These are phyloP conservation scores for Penicillium janthinellum DNA, from an alignment of 2,329 filamentous ascomycete species.

Conservation along the genomic window DNA sequence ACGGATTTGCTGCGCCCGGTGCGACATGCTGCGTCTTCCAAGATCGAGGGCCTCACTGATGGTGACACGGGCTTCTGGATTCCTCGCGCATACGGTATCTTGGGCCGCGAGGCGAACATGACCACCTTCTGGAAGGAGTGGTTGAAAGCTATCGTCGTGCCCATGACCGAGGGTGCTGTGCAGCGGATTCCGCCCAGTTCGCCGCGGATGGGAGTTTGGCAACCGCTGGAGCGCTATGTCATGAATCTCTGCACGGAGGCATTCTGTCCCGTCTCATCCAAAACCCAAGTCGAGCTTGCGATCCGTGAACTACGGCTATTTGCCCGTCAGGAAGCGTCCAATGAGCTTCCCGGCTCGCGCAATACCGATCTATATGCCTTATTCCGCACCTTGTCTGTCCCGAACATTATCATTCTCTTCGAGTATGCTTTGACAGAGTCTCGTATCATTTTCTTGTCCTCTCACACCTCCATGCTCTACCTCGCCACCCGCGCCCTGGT, in stretches of 20 bases:
- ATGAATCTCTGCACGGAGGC: conserved; percentile 96
- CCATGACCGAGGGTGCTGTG: conserved; percentile 87
- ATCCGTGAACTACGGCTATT: conserved; percentile 89
- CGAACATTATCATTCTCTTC: conserved; percentile 88
- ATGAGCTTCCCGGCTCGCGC: conserved; percentile 89
- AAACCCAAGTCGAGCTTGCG: conserved; percentile 91
- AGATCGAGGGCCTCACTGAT: conserved; percentile 94
- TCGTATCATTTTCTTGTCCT: conserved; percentile 92
- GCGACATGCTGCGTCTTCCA: conserved; percentile 89
- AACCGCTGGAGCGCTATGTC: conserved; percentile 93
- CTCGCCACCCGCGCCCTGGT: conserved; percentile 85
- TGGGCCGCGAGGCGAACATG: conserved; percentile 80
- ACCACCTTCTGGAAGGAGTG: conserved; percentile 98
- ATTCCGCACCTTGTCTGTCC: conserved; percentile 84
- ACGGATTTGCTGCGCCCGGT: conserved; percentile 91
- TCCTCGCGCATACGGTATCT: conserved; percentile 86
- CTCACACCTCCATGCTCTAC: conserved; percentile 94
- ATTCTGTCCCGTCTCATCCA: conserved; percentile 85
- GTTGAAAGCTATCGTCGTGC: conserved; percentile 89
- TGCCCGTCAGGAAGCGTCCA: conserved; percentile 86
- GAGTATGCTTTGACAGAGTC: conserved; percentile 93
- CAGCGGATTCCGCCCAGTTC: conserved; percentile 84
- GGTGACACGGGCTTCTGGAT: conserved; percentile 97
- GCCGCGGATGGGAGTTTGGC: conserved; percentile 89
- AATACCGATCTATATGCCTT: conserved; percentile 91